Evolutionary conservation across 2,329 filamentous ascomycete genomes (phyloP), one percentile per base, ranked within the genome.

Genomic region (Colletotrichum incanum): DNA sequence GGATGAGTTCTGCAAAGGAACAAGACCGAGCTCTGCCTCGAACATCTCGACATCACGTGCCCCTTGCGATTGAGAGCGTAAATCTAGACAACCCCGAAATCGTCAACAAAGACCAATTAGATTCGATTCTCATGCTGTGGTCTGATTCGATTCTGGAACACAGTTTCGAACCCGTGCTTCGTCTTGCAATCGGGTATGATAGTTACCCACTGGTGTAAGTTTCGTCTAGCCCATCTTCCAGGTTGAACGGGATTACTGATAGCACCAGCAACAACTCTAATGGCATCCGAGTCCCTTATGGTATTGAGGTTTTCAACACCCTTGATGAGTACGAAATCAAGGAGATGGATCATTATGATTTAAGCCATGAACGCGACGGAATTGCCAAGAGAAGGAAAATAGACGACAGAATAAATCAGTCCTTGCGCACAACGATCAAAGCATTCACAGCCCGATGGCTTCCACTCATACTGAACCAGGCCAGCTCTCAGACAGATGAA

Each of bases 401-500:
- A 28, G 39, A 26, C n/a, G 34, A 43, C 23, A 23, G 26, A 26
- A 45, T 45, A n/a, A 28, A 67, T 7, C 47, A 41, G 5, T 67
- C 69, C 28, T 43, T 72, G n/a, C 37, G 37, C 14, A 37, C 5
- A 18, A 43, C 58, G 18, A 63, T 67, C 5, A 43, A 55, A 18
- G 50, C 62, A 31, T 72, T 63, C 43, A 23, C 69, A 9, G 47
- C 63, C 8, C 58, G 64, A 16, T 67, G 50, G 69, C 52, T 52
- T 43, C n/a, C 23, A 26, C 45, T 23, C 45, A 49, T 23, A 49
- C 45, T 23, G n/a, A 23, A 26, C n/a, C 45, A 23, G 20, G 14
- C 9, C 18, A 20, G 5, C n/a, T 49, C n/a, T n/a, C n/a, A 23
- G 2, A 23, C 45, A 49, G 18, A 63, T 8, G 52, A 49, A 60